Evolutionary conservation across 106 monocot genomes (phyloP), one percentile per base, ranked within the genome.

Genomic region (Iris macrosiphon): DNA sequence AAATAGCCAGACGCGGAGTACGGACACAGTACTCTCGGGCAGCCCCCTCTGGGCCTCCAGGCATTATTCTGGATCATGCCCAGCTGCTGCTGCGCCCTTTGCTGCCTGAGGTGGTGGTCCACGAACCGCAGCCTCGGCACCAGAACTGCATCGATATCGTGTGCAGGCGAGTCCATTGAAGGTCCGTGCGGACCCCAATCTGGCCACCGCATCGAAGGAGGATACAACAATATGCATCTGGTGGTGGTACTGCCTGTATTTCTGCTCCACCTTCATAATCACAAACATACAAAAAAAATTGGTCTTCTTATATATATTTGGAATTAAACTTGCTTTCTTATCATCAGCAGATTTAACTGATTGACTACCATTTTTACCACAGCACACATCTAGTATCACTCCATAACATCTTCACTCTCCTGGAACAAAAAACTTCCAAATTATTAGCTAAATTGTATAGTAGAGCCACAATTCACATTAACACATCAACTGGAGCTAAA

Each of bases 61-160:
- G 90, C 83, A 35, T 88, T 88, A 67, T 81, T 74, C 66, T 93
- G 93, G 37, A 95, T 82, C 89, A 89, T 89, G 0, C 95, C 95
- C 0, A 95, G 76, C 62, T 90, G 96, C 56, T 96, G 96, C 13
- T 90, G 85, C 1, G 96, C 90, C 9, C 86, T 69, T 70, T 96
- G 90, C 79, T 96, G 96, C 44, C 96, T 58, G 2, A 96, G 75
- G 15, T 96, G 96, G 32, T 96, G 90, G 56, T 96, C 96, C 49
- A 96, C 84, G 45, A 86, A 83, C 19, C 90, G 69, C 1, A 96
- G 90, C 60, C 89, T 71, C 8, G 96, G 60, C 96, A 86, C 41
- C 90, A 73, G 68, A 96, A 96, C 46, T 90, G 96, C 75, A 73
- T 89, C 59, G 96, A 96, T 57, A 96, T 96, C 3, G 96, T 96